Evolutionary conservation across 768 basidiomycete genomes (phyloP).

Genomic region (Serendipita sp.): DNA sequence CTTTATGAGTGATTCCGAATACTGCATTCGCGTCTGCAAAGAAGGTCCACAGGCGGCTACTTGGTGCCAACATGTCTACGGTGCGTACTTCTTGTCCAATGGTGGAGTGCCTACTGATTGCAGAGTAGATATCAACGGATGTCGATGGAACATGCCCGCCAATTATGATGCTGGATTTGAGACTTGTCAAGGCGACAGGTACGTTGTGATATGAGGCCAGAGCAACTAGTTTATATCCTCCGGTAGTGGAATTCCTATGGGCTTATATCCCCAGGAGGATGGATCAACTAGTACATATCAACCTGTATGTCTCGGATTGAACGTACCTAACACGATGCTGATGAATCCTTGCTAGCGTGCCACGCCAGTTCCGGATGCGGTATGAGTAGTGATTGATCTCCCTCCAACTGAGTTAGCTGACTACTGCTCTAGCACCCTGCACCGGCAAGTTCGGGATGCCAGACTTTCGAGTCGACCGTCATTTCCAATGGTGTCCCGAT

Average conservation of each 20-base stretch:
- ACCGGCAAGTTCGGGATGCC: neutral
- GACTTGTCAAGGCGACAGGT: constrained; percentile 32
- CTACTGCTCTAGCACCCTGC: neutral
- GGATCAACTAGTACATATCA: neutral
- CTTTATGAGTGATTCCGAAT: constrained; percentile 41
- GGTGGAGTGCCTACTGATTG: neutral
- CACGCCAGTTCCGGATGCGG: too few species aligned
- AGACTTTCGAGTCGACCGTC: neutral
- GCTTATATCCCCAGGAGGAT: neutral
- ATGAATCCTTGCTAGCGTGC: too few species aligned
- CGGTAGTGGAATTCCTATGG: neutral
- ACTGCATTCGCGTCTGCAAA: constrained; percentile 61
- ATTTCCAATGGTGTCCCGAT: neutral
- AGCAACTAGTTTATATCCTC: neutral
- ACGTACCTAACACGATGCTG: too few species aligned
- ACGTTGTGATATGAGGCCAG: neutral
- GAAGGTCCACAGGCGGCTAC: constrained; percentile 32
- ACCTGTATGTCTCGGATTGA: too few species aligned
- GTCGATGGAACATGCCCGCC: constrained; percentile 25
- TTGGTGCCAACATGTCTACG: constrained; percentile 44
- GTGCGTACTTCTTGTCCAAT: constrained; percentile 37
- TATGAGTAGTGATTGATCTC: too few species aligned
- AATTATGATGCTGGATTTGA: constrained; percentile 29
- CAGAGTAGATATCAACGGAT: constrained; percentile 8
- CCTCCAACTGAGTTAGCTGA: too few species aligned